phyloP scores from a whole-genome alignment of 169 alveolate genomes.

The Eimeria acervulina region DNA sequence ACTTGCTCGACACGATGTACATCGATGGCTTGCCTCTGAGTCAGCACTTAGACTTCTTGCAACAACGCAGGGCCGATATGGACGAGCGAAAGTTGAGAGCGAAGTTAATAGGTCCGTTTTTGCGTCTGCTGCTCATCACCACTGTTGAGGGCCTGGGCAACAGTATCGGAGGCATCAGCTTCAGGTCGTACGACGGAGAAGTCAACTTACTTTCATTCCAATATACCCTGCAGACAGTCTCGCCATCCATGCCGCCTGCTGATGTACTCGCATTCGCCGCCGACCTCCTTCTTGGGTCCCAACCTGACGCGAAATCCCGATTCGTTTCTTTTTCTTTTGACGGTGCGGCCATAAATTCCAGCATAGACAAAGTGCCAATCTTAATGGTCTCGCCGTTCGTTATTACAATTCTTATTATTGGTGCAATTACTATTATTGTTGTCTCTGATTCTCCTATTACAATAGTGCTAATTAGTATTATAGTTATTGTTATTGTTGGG shows the following conservation, averaged over 20 bases:
- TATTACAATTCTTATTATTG: background rate
- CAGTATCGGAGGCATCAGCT: constrained; percentile 17
- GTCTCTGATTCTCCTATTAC: background rate
- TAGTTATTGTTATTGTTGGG: background rate
- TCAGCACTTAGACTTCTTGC: constrained; percentile 32
- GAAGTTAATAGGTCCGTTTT: background rate
- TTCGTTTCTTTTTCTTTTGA: constrained; percentile 18
- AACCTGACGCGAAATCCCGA: background rate
- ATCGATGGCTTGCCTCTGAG: constrained; percentile 1
- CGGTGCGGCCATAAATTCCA: background rate
- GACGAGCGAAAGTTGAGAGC: constrained; percentile 52
- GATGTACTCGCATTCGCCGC: constrained; percentile 31
- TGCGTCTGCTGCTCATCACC: background rate
- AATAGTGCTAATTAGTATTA: too few species aligned
- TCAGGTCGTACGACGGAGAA: constrained; percentile 35
- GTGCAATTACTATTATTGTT: background rate
- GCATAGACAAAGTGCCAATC: too few species aligned
- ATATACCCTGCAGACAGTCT: background rate
- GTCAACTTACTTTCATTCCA: background rate
- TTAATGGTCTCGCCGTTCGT: background rate
- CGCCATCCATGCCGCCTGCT: constrained; percentile 13
- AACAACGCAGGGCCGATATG: background rate
- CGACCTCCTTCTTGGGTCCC: background rate
- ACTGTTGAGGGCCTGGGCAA: constrained; percentile 5
- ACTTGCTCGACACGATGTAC: constrained; percentile 17